Base-by-base conservation (phyloP, 495 filamentous ascomycete genomes). In the Neurospora sp. region DNA sequence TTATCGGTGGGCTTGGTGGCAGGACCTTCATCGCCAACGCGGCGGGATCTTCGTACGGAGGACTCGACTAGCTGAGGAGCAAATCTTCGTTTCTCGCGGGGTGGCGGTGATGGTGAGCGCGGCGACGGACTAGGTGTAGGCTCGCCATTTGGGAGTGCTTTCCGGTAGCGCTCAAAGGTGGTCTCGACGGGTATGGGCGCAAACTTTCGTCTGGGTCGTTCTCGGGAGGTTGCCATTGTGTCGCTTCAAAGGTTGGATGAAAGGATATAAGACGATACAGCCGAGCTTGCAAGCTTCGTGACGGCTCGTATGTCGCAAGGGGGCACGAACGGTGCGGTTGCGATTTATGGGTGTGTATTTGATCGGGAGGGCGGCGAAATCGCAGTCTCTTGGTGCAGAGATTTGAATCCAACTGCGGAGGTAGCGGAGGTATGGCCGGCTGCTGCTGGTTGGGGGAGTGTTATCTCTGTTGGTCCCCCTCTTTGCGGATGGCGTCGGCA, bases 1-100 rank as follows among this genome's bases (percentile, higher is more conserved):
- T 84, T 87, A 80, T 89, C 88, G 49, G 84, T 83, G 12, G 82
- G 85, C 39, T 79, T 82, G 18, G 85, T 86, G 31, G 85, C 85
- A 18, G 83, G 85, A 14, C 82, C 85, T n/a, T 83, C 81, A 70
- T 88, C 87, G 20, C 86, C 83, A 39, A 83, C 83, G 74, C 85
- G 84, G 75, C 87, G 87, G 14, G 85, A 86, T 71, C 89, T 84
- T 20, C 88, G 86, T 10, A 82, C 80, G 10, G 87, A 86, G n/a
- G 89, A 92, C 79, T 93, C 91, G 69, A 92, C 87, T 6, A 91
- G 86, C 76, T 93, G 87, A 2, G 90, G 89, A 8, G 87, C 83
- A 75, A 93, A 91, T 69, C 84, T 85, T 38, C 86, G 82, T 74
- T 80, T 83, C 16, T 80, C 79, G 8, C 75, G 77, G 11, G 78